These are phyloP conservation scores for Cladosporium sp. DNA, from an alignment of 2,329 filamentous ascomycete species.

Conservation along the genomic window DNA sequence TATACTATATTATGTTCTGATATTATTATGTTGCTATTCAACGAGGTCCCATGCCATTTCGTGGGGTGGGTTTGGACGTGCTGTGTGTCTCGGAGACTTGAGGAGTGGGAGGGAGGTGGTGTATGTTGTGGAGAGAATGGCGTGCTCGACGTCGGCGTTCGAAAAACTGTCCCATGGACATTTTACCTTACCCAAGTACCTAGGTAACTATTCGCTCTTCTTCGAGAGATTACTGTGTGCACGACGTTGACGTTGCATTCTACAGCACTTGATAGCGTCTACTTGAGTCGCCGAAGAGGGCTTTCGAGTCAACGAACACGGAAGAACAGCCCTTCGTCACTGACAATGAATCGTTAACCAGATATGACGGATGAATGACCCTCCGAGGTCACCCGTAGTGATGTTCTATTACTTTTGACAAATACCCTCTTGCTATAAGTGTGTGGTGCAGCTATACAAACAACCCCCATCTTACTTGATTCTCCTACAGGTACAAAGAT, in stretches of 20 bases:
- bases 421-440: not conserved
- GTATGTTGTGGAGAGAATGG: not conserved
- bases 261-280: not conserved
- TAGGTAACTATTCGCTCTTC: not conserved
- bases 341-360: not conserved
- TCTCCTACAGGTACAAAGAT: slow-evolving; percentile 77
- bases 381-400: not conserved
- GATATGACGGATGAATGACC: not conserved
- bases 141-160: not conserved
- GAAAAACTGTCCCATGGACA: not conserved
- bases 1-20: not conserved
- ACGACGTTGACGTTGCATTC: not conserved
- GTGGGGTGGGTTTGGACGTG: not conserved
- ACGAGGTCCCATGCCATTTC: not conserved
- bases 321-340: not conserved
- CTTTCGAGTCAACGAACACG: not conserved
- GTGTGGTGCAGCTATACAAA: not conserved
- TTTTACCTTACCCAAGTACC: too few relatives aligned
- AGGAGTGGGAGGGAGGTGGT: not conserved
- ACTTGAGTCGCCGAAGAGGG: not conserved
- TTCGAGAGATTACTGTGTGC: not conserved
- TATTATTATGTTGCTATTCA: not conserved
- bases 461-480: not conserved
- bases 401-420: not conserved
- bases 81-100: not conserved